These are phyloP conservation scores for Acer saccharum DNA, from an alignment of 345 rosid genomes.

Conservation along the genomic window DNA sequence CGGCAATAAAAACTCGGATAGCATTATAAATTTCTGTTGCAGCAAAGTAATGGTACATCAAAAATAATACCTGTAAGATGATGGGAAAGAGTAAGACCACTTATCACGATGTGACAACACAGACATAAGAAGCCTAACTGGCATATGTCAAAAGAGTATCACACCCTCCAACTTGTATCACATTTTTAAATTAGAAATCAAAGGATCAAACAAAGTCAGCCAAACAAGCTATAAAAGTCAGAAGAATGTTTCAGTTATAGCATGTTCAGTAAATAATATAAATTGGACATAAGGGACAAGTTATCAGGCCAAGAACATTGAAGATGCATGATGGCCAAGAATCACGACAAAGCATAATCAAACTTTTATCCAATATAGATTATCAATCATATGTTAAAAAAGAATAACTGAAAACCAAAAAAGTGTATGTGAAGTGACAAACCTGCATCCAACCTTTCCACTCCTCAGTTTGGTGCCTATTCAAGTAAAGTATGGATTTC, in stretches of 20 bases:
- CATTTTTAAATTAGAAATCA: background rate
- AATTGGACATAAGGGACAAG: slow-evolving; percentile 8
- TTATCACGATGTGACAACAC: background rate
- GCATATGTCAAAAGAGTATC: background rate
- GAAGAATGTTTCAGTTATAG: background rate
- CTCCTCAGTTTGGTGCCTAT: slow-evolving; percentile 99
- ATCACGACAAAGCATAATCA: background rate
- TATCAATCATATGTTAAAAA: background rate
- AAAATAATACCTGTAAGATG: slow-evolving; percentile 80
- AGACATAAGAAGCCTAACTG: slow-evolving; percentile 17
- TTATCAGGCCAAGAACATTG: background rate
- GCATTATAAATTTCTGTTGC: slow-evolving; percentile 94
- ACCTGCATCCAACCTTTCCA: slow-evolving; percentile 99
- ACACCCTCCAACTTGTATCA: background rate
- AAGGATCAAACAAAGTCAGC: background rate
- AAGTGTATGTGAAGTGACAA: slow-evolving; percentile 26
- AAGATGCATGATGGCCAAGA: background rate
- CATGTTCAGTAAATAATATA: background rate
- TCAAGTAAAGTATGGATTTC: slow-evolving; percentile 85
- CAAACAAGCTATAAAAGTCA: background rate
- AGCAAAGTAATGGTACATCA: slow-evolving; percentile 99
- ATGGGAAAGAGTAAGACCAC: slow-evolving; percentile 21
- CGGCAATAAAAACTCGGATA: slow-evolving; percentile 90
- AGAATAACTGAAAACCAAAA: background rate
- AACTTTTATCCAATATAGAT: background rate